Evolutionary conservation across 2,329 filamentous ascomycete species (phyloP).

Genomic region (Seiridium unicorne): DNA sequence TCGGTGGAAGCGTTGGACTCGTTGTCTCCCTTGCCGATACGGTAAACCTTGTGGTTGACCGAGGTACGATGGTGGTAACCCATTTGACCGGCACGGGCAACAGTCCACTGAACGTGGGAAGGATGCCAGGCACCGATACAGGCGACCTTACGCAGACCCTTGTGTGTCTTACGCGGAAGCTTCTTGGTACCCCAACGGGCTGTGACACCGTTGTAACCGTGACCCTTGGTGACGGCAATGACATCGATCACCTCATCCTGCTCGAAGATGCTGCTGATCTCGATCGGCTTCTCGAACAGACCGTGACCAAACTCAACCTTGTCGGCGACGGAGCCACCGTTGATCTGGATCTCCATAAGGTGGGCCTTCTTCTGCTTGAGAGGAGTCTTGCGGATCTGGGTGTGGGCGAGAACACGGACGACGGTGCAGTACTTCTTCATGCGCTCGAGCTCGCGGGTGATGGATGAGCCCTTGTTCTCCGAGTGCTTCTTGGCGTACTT

Average conservation of each 20-base stretch:
- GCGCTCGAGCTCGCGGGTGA: conserved; percentile 97
- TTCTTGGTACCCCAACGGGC: conserved; percentile 99
- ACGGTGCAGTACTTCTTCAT: conserved; percentile 99
- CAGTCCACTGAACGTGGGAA: conserved; percentile 99
- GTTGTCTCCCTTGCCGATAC: conserved; percentile 88
- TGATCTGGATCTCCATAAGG: conserved; percentile 99
- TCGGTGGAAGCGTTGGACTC: conserved; percentile 93
- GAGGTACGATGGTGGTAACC: conserved; percentile 99
- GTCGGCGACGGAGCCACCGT: conserved; percentile 91
- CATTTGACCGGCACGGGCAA: conserved; percentile 98
- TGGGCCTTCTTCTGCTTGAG: conserved; percentile 99
- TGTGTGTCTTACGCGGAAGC: conserved; percentile 99
- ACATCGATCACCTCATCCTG: conserved; percentile 99
- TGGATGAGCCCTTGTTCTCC: conserved; percentile 83
- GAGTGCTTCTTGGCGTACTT: conserved; percentile 99
- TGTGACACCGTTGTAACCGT: conserved; percentile 97
- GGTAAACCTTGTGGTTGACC: conserved; percentile 99
- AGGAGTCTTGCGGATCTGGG: conserved; percentile 97
- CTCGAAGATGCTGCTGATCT: conserved; percentile 94
- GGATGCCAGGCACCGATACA: conserved; percentile 99
- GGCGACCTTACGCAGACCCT: conserved; percentile 99
- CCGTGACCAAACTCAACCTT: conserved; percentile 96
- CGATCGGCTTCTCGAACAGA: conserved; percentile 98
- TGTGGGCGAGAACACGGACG: conserved; percentile 98
- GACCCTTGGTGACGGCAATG: conserved; percentile 99